Evolutionary conservation across 495 filamentous ascomycete species (phyloP), one percentile per base, ranked within the genome.

Genomic region (Penicillium flavigenum): DNA sequence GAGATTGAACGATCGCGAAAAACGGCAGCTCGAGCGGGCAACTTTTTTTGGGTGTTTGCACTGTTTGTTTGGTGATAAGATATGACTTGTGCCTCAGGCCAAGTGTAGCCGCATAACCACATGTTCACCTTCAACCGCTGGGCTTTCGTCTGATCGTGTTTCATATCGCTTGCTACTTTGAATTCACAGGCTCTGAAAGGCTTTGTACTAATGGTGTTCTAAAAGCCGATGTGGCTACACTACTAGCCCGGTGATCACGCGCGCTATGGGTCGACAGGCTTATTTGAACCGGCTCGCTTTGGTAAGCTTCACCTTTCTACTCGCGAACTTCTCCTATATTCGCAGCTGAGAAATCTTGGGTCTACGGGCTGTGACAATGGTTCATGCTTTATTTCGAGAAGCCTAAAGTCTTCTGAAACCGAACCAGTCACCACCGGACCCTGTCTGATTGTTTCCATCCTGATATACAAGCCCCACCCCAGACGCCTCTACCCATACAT

Each of bases 261-360:
- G 50, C 62, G 47, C 50, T 39, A 83, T 83, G 80, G 80, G 80
- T 48, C 73, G 77, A 62, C 77, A 75, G 61, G 73, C 72, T 56
- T 80, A 78, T 65, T 62, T 83, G 61, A 78, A 75, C 63, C 69
- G 76, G 60, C 72, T 83, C 53, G 79, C 78, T 69, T 66, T 83
- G 75, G 80, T 83, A 79, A 70, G 79, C 68, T 54, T 38, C 56
- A 39, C 51, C 47, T 51, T 61, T 50, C 17, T 29, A n/a, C 31
- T 46, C n/a, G 14, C 48, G 29, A 36, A 49, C 39, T 49, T 22
- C 24, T 3, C 54, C n/a, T 36, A 24, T 45, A 32, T 38, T 38
- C 49, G 38, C n/a, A 22, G 19, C 24, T 9, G 8, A 12, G 47
- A 34, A 9, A 6, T 1, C 0, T 39, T 39, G 19, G 31, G 19